Evolutionary conservation across 202 grass and related monocot genomes (phyloP).

Genomic region (Cymbopogon flexuosus): DNA sequence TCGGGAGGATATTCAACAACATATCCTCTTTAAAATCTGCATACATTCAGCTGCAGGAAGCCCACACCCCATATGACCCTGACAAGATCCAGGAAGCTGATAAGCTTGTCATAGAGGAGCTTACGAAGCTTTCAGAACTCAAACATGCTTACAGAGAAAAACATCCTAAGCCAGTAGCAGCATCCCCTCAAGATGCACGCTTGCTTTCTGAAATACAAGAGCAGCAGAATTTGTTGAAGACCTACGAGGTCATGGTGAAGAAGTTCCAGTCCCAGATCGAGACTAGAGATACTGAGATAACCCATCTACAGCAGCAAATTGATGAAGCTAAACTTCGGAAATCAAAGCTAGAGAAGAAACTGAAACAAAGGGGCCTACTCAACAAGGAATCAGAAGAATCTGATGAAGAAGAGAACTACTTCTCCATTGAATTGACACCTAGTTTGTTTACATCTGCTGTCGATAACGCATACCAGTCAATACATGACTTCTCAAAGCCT

Average conservation of each 20-base stretch:
- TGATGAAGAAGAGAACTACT: conserved; percentile 85
- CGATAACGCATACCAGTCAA: conserved; percentile 72
- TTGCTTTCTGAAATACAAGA: conserved; percentile 91
- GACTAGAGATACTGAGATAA: conserved; percentile 74
- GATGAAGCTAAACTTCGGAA: conserved; percentile 80
- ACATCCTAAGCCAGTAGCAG: conserved; percentile 71
- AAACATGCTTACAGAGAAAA: conserved; percentile 89
- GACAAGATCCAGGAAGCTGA: conserved; percentile 85
- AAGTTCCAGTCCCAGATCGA: conserved; percentile 94
- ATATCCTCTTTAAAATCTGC: conserved; percentile 93
- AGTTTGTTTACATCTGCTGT: conserved; percentile 77
- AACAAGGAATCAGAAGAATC: conserved; percentile 66
- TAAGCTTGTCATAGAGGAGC: conserved; percentile 91
- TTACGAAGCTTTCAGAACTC: conserved; percentile 87
- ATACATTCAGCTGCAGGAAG: conserved; percentile 94
- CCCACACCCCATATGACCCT: conserved; percentile 94
- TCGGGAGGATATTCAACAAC: conserved; percentile 81
- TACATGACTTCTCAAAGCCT: conserved; percentile 93
- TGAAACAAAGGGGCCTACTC: conserved; percentile 84
- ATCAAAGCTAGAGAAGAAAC: conserved; percentile 88
- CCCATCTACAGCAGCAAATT: conserved; percentile 68
- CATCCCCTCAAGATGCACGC: conserved; percentile 76
- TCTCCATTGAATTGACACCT: conserved; percentile 86
- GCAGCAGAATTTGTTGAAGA: conserved; percentile 89
- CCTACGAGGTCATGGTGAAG: conserved; percentile 92